Evolutionary conservation across 441 rosid genomes (phyloP).

Genomic region (Mallotus repandus): DNA sequence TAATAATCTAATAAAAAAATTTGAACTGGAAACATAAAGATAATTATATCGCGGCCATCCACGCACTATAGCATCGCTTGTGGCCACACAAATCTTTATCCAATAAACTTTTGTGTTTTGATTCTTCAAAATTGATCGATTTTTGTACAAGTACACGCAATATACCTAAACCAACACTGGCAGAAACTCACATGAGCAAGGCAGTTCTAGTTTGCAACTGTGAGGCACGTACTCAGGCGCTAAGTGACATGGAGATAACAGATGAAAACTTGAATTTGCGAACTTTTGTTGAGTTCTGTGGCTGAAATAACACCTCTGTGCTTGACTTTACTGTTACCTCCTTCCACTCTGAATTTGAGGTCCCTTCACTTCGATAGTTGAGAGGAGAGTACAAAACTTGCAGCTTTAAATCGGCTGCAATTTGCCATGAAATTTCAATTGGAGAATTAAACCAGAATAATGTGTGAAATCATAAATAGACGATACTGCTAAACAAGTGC

Average conservation of each 20-base stretch:
- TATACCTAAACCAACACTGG: too few species aligned
- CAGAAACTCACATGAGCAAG: too few species aligned
- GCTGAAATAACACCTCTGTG: constrained; percentile 79
- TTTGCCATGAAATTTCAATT: too few species aligned
- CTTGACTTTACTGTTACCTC: constrained; percentile 72
- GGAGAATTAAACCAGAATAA: background rate
- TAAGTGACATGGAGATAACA: constrained; percentile 41
- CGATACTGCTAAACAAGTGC: background rate
- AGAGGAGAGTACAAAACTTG: constrained; percentile 73
- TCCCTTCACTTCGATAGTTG: constrained; percentile 79
- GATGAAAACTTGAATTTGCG: constrained; percentile 1
- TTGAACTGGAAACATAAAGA: too few species aligned
- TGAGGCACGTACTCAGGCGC: constrained; percentile 38
- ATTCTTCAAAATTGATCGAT: too few species aligned
- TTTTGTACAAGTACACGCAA: too few species aligned
- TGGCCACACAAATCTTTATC: too few species aligned
- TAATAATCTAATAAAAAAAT: too few species aligned
- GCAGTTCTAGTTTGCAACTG: too few species aligned
- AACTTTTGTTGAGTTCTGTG: constrained; percentile 52
- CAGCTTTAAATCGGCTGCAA: constrained; percentile 77
- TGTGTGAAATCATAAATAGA: background rate
- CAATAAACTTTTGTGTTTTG: too few species aligned
- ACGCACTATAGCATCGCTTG: too few species aligned
- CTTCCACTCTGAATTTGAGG: constrained; percentile 66
- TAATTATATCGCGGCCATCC: too few species aligned